Percentiles rank a stretch among this genome's conserved stretches.
phyloP scores from a whole-genome alignment of 352 stramenopile species.

The Phytophthora kernoviae region DNA sequence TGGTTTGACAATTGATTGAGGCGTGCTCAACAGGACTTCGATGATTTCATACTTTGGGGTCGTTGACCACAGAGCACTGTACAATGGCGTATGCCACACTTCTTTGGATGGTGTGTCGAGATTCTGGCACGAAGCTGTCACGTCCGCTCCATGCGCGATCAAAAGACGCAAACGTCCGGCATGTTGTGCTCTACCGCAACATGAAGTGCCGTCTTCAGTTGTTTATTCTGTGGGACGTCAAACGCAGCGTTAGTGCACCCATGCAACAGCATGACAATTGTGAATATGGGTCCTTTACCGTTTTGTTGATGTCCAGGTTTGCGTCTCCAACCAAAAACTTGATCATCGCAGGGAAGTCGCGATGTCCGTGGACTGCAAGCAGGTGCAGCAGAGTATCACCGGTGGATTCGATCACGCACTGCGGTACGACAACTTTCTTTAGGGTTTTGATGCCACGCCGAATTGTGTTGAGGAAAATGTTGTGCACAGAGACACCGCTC shows the following conservation, averaged over 20 bases:
- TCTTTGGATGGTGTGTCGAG: constrained; percentile 34
- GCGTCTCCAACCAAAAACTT: constrained; percentile 43
- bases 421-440: constrained; percentile 41
- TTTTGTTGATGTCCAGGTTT: constrained; percentile 46
- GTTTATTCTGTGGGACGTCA: constrained; percentile 42
- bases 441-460: constrained; percentile 36
- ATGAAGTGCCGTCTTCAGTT: constrained; percentile 54
- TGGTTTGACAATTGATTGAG: constrained; percentile 48
- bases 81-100: constrained; percentile 51
- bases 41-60: constrained; percentile 48
- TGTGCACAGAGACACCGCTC: constrained; percentile 46
- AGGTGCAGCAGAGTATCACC: constrained; percentile 57
- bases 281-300: constrained; percentile 20
- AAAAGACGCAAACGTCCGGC: constrained; percentile 46
- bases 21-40: constrained; percentile 50
- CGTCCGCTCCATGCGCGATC: constrained; percentile 44
- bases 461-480: constrained; percentile 45
- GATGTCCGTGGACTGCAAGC: constrained; percentile 40
- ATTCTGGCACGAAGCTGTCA: constrained; percentile 48
- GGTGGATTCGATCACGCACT: constrained; percentile 52
- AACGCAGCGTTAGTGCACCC: background rate
- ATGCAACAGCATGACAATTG: background rate
- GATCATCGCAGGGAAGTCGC: constrained; percentile 37
- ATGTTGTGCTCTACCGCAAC: constrained; percentile 47
- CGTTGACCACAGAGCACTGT: constrained; percentile 44